Conservation (phyloP, 805 yeast genomes). For the Hanseniaspora lindneri region DNA sequence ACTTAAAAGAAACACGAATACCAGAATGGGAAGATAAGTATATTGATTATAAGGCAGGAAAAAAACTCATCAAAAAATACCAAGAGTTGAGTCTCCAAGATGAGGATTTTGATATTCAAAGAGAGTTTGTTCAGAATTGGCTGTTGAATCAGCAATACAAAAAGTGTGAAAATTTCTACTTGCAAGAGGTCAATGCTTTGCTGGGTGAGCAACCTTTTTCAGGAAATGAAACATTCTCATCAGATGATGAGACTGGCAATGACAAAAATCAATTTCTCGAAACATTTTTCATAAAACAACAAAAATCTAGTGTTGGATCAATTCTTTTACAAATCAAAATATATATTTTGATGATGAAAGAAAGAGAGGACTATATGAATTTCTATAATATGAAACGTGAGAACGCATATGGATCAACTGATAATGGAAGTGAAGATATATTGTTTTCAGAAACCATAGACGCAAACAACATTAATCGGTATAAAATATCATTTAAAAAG, state of each 20-base stretch:
- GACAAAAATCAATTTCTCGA: conserved; percentile 2
- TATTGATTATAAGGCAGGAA: conserved; percentile 50
- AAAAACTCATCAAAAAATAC: conserved; percentile 30
- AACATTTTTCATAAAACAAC: conserved; percentile 11
- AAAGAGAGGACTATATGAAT: conserved; percentile 7
- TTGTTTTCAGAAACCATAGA: background rate
- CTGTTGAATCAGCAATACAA: conserved; percentile 23
- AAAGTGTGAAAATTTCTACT: conserved; percentile 28
- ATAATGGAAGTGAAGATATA: background rate
- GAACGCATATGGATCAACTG: background rate
- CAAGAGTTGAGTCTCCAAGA: background rate
- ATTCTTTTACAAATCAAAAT: conserved; percentile 13
- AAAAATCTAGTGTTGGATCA: conserved; percentile 5
- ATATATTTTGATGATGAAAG: conserved; percentile 12
- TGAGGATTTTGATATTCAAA: conserved; percentile 19
- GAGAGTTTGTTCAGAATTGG: conserved; percentile 28
- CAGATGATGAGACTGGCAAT: background rate
- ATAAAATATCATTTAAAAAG: background rate
- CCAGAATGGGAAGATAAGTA: conserved; percentile 86
- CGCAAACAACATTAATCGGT: background rate
- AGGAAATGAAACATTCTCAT: background rate
- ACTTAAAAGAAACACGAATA: conserved; percentile 48
- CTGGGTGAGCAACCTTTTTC: background rate
- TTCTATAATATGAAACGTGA: background rate
- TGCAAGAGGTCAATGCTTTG: conserved; percentile 19